Conservation (phyloP, 2,329 filamentous ascomycete genomes). For the Penicillium sp. region DNA sequence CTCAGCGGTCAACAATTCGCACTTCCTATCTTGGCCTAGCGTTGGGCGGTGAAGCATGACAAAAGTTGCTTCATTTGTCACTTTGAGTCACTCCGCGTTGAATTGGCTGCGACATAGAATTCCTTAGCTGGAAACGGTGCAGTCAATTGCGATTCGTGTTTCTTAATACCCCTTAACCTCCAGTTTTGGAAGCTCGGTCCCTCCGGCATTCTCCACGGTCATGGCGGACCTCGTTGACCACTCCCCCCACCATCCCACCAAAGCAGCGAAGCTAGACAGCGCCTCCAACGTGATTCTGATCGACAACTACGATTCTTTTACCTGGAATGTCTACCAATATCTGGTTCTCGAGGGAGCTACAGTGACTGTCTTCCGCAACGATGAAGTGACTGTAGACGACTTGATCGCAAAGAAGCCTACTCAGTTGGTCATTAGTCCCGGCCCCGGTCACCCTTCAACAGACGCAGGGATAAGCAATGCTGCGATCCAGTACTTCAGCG, state of each 20-base stretch:
- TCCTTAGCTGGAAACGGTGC: background rate
- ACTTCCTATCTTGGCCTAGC: slow-evolving; percentile 39
- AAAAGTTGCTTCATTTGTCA: background rate
- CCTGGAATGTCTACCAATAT: slow-evolving; percentile 99
- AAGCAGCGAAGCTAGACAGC: slow-evolving; percentile 68
- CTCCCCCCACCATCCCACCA: slow-evolving; percentile 75
- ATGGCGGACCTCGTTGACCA: slow-evolving; percentile 65
- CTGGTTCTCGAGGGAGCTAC: slow-evolving; percentile 91
- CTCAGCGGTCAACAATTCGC: slow-evolving; percentile 37
- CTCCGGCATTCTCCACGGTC: slow-evolving; percentile 12
- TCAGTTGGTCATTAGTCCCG: slow-evolving; percentile 90
- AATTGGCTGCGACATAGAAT: background rate
- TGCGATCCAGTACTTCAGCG: slow-evolving; percentile 85
- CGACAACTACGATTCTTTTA: slow-evolving; percentile 99
- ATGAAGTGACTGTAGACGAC: slow-evolving; percentile 82
- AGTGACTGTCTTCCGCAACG: slow-evolving; percentile 87
- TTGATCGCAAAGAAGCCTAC: slow-evolving; percentile 81
- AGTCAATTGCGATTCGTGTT: background rate
- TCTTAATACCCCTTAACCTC: background rate
- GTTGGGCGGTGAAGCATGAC: slow-evolving; percentile 27
- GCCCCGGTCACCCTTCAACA: slow-evolving; percentile 84
- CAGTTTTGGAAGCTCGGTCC: background rate
- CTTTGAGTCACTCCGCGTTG: slow-evolving; percentile 13
- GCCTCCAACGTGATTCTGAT: slow-evolving; percentile 92
- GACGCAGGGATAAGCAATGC: slow-evolving; percentile 93